Base-by-base conservation (phyloP, 2,329 filamentous ascomycete species). In the Aspergillus chevalieri region DNA sequence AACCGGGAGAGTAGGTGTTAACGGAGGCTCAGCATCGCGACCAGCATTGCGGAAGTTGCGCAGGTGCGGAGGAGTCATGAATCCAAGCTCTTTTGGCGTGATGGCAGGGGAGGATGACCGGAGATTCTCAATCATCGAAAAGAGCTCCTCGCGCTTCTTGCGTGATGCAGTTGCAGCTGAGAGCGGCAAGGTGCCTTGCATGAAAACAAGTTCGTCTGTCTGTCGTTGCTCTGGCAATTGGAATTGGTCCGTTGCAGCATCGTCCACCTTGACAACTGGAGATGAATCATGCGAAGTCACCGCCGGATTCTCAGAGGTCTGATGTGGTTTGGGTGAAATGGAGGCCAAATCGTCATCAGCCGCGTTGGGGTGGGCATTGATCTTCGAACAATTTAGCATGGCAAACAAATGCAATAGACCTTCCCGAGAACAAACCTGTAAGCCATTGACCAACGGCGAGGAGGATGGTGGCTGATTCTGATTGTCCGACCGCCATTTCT, bases 61-160 rank as follows among this genome's bases (percentile, higher is more conserved):
- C 39, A 65, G 48, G 46, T 62, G 60, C 2, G 59, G 58, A 10
- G 65, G 66, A 4, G 65, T 66, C 33, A 60, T 57, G 36, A 62
- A 60, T 33, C 56, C 63, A 24, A 56, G 45, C 51, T 58, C 49
- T 50, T 53, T 58, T 51, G 61, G 59, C 47, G 66, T 55, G 57
- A 64, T 47, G 4, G 53, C 52, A 4, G 62, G 58, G 2, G 67
- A 67, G 10, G 67, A 67, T 12, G 83, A 84, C 26, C 76, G 76
- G 22, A 91, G 75, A 17, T 85, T 81, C 1, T 85, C 77, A 57
- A 90, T 92, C 53, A 92, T 74, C 0, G 77, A 77, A 4, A 81
- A 79, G 21, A 79, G 80, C 54, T 86, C 82, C 7, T 69, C 68
- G 43, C 78, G 78, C 63, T 94, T 89, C 45, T 84, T 70, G 58